Conservation (phyloP, 768 basidiomycete species). For the Russula olivacea region DNA sequence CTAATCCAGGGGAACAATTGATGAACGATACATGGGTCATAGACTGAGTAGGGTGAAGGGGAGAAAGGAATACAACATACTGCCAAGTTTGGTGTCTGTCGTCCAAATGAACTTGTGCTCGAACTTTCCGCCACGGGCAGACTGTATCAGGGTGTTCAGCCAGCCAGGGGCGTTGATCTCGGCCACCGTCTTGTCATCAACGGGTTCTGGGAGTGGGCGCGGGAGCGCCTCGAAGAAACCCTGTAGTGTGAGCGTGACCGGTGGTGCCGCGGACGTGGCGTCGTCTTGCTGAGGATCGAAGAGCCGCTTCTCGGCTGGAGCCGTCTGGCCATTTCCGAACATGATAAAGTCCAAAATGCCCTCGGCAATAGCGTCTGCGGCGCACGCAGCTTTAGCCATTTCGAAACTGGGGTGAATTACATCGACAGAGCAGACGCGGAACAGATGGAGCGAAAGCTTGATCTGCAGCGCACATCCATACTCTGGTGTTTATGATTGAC, state of each 20-base stretch:
- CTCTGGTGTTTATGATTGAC: constrained; percentile 1
- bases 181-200: constrained; percentile 40
- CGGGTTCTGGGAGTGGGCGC: constrained; percentile 52
- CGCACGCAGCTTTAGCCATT: constrained; percentile 50
- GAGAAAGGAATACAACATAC: constrained; percentile 35
- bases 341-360: constrained; percentile 56
- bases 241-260: constrained; percentile 38
- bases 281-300: constrained; percentile 17
- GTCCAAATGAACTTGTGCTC: constrained; percentile 41
- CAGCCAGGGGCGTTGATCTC: constrained; percentile 52
- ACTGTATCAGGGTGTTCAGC: constrained; percentile 47
- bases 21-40: background rate
- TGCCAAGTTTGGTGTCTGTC: constrained; percentile 37
- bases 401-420: constrained; percentile 36
- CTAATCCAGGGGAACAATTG: constrained; percentile 30
- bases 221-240: constrained; percentile 61
- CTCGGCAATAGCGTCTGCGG: constrained; percentile 45
- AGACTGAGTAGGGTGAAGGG: background rate
- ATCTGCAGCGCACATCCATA: constrained; percentile 56
- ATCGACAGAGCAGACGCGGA: constrained; percentile 47
- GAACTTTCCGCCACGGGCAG: constrained; percentile 46
- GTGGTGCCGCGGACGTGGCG: constrained; percentile 11
- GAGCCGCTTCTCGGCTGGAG: constrained; percentile 30
- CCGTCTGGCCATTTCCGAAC: constrained; percentile 46
- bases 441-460: constrained; percentile 44